Conservation (phyloP, 129 eudicot genomes). For the Saussurea involucrata region DNA sequence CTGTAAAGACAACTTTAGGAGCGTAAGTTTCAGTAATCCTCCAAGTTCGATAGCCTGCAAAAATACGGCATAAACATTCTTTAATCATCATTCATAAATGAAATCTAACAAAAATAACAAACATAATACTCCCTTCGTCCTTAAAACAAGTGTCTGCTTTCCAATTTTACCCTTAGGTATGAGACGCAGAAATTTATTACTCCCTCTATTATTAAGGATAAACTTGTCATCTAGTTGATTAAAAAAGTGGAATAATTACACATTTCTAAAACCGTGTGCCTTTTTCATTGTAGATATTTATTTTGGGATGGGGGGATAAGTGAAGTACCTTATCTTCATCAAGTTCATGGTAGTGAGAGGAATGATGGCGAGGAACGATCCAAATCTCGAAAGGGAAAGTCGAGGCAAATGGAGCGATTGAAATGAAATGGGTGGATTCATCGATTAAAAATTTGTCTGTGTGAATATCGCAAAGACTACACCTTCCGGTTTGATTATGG, state of each 20-base stretch:
- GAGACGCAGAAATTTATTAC: not conserved
- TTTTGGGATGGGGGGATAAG: not conserved
- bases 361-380: slow-evolving; percentile 81
- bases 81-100: not conserved
- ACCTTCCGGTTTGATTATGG: slow-evolving; percentile 69
- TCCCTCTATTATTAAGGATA: not conserved
- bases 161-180: not conserved
- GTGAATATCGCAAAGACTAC: slow-evolving; percentile 64
- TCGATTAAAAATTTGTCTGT: slow-evolving; percentile 42
- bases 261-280: not conserved
- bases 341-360: slow-evolving; percentile 74
- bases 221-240: not conserved
- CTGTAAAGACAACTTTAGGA: slow-evolving; percentile 64
- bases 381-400: slow-evolving; percentile 82
- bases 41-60: slow-evolving; percentile 93
- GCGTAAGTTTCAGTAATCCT: slow-evolving; percentile 66
- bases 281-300: not conserved
- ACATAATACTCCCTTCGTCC: not conserved
- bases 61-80: slow-evolving; percentile 3
- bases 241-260: not conserved
- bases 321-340: slow-evolving; percentile 63
- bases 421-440: slow-evolving; percentile 62
- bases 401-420: slow-evolving; percentile 85
- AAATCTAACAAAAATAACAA: not conserved
- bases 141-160: not conserved